Evolutionary conservation across 306 rosid species (phyloP).

Genomic region (Purshia tridentata): DNA sequence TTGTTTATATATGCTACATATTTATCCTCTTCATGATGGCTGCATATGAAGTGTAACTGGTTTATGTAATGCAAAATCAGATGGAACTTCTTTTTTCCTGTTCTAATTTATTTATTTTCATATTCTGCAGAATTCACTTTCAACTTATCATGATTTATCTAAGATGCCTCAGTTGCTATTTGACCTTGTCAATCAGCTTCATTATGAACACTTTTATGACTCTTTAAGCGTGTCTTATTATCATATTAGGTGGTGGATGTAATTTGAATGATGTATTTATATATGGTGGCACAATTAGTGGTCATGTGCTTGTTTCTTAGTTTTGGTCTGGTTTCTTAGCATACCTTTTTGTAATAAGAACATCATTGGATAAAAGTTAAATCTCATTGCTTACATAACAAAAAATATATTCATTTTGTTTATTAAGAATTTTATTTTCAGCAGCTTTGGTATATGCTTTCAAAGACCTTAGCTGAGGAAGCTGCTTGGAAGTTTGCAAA

Average conservation of each 20-base stretch:
- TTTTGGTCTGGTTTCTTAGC: not conserved
- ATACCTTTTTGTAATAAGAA: not conserved
- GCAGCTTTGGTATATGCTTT: constrained; percentile 26
- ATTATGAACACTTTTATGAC: not conserved
- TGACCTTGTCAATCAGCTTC: not conserved
- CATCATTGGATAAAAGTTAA: not conserved
- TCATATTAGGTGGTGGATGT: not conserved
- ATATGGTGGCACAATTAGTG: not conserved
- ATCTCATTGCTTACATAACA: not conserved
- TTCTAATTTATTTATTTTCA: not conserved
- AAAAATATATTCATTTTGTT: not conserved
- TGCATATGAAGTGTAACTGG: not conserved
- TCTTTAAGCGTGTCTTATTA: not conserved
- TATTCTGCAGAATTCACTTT: not conserved
- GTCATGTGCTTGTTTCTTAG: not conserved
- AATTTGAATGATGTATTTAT: not conserved
- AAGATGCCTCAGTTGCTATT: not conserved
- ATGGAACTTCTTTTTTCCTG: not conserved
- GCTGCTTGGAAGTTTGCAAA: constrained; percentile 20
- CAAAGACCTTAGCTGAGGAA: constrained; percentile 30
- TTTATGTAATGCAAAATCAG: no score
- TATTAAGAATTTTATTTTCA: not conserved
- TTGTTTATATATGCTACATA: no score
- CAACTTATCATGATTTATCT: not conserved
- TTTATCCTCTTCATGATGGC: not conserved